Evolutionary conservation across 2,329 filamentous ascomycete species (phyloP).

Genomic region (Chalaropsis thielavioides): DNA sequence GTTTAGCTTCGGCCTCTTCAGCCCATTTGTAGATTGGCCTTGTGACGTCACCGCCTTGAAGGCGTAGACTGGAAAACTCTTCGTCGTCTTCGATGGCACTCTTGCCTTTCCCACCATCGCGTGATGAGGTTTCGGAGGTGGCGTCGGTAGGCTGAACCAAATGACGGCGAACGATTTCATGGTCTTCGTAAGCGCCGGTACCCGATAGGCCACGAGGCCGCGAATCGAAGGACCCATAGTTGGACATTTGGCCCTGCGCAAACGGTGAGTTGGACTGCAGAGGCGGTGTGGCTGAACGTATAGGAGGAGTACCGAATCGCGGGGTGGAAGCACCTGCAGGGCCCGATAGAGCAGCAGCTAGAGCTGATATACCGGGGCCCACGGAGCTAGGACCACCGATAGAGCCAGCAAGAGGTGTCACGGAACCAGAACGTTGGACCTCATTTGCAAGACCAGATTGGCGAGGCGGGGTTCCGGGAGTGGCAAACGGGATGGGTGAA

Average conservation of each 20-base stretch:
- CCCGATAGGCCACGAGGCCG: constrained; percentile 42
- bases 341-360: constrained; percentile 73
- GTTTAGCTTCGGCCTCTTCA: constrained; percentile 64
- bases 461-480: constrained; percentile 32
- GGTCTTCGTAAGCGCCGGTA: constrained; percentile 56
- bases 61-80: constrained; percentile 81
- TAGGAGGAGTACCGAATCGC: constrained; percentile 51
- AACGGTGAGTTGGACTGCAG: constrained; percentile 27
- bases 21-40: constrained; percentile 94
- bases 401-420: constrained; percentile 28
- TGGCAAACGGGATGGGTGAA: constrained; percentile 38
- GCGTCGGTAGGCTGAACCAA: constrained; percentile 54
- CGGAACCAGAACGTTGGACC: constrained; percentile 29
- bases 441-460: constrained; percentile 23
- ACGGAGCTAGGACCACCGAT: constrained; percentile 49
- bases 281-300: constrained; percentile 43
- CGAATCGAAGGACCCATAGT: constrained; percentile 75
- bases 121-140: constrained; percentile 33
- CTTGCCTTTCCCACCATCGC: constrained; percentile 39
- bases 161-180: constrained; percentile 82
- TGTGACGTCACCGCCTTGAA: constrained; percentile 91
- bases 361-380: constrained; percentile 71
- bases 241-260: constrained; percentile 28
- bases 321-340: constrained; percentile 57
- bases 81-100: constrained; percentile 46